These are phyloP conservation scores for Amylocystis lapponica DNA, from an alignment of 768 basidiomycete genomes.

Conservation along the genomic window DNA sequence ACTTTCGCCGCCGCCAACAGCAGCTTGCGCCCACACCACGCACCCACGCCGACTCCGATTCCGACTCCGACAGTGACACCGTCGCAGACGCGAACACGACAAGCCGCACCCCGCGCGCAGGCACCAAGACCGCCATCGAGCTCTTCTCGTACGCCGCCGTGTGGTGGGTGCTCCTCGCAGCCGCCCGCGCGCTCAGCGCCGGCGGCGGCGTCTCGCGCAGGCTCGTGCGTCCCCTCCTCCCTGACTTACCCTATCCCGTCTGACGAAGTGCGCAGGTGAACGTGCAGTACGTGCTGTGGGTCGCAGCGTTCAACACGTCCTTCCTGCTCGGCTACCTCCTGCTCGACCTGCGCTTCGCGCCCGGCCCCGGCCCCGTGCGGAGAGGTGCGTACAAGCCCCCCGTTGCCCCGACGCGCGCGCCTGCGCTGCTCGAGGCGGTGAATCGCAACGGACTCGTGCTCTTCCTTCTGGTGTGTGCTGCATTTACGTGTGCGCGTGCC, in stretches of 20 bases:
- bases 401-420: conserved; percentile 28
- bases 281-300: conserved; percentile 84
- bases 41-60: conserved; percentile 13
- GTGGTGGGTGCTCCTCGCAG: conserved; percentile 67
- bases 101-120: conserved; percentile 55
- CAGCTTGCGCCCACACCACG: conserved; percentile 7
- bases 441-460: conserved; percentile 75
- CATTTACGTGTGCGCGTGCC: neutral
- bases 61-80: conserved; percentile 13
- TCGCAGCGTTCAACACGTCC: conserved; percentile 80
- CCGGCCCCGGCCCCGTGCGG: conserved; percentile 18
- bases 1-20: conserved; percentile 54
- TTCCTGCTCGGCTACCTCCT: conserved; percentile 79
- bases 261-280: conserved; percentile 71
- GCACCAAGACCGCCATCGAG: conserved; percentile 71
- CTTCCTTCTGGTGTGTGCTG: conserved; percentile 70
- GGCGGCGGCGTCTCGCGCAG: conserved; percentile 49
- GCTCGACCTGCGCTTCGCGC: conserved; percentile 60
- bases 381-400: conserved; percentile 20
- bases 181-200: conserved; percentile 25
- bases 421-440: conserved; percentile 66
- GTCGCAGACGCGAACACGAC: neutral
- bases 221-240: conserved; percentile 40
- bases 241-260: neutral
- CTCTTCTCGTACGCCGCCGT: conserved; percentile 69